Evolutionary conservation across 768 basidiomycete species (phyloP), one percentile per base, ranked within the genome.

Genomic region (Hericium erinaceus): DNA sequence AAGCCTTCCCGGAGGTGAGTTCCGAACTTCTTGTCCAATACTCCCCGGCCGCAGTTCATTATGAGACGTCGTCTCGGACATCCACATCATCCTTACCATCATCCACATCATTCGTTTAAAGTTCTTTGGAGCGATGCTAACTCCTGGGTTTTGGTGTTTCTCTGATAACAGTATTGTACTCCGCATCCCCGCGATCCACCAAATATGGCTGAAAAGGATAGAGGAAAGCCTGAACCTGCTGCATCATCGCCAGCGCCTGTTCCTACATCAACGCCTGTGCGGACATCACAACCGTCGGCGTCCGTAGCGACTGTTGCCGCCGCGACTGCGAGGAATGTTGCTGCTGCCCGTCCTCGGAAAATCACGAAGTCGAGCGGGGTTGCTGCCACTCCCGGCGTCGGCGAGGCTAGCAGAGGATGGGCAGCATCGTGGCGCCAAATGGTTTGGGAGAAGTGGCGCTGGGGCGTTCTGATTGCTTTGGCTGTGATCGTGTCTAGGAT

Each of bases 181-280:
- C 76, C 82, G 11, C 72, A 73, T 16, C 77, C 82, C 66, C 82
- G 77, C 48, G 85, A 94, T 66, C 71, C 95, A 28, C 95, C 95
- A 0, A 97, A 97, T 72, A 98, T 98, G 95, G 93, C 87, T 20
- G 79, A 89, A 69, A 83, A 79, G 62, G 88, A 88, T 64, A 78
- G 81, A 48, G 87, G 84, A 9, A 78, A 75, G 55, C 66, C 79
- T 5, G 68, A 66, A 65, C 65, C 58, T 39, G 39, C 48, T 62
- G 28, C 54, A 60, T 41, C 61, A 24, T 46, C 61, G 56, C 18
- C 62, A 58, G 22, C 60, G 57, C 39, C 59, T 54, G 1, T 61
- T 58, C 33, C 60, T 65, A 22, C 62, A 52, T 16, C 63, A 24
- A 13, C 56, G 10, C 46, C 37, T 16, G 39, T 52, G 20, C 24